Base-by-base conservation (phyloP, 2,329 filamentous ascomycete species). In the Ophiostoma tasmaniense region DNA sequence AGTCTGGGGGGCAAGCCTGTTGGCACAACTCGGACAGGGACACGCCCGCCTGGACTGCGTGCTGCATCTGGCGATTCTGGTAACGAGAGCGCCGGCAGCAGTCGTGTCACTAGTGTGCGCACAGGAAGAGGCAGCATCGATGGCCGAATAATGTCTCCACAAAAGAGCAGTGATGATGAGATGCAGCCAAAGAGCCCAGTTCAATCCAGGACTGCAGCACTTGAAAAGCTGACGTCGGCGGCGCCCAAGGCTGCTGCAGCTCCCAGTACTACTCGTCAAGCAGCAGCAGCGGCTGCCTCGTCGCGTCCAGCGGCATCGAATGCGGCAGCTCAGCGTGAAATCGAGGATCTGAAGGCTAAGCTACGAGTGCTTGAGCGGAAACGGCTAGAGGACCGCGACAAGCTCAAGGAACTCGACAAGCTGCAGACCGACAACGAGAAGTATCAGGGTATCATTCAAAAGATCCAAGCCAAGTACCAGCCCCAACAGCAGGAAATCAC, bases 301-400 rank as follows among this genome's bases (percentile, higher is more conserved):
- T 5, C 75, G 30, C 77, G 76, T 22, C 73, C 79, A 76, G 73
- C 69, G 1, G 59, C 71, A 7, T 65, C 72, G 0, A 67, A 71
- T 69, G 78, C 85, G 8, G 64, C 64, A 28, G 79, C 84, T 1
- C 83, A 80, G 28, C 84, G 89, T 71, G 90, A 96, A 75, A 87
- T 94, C 25, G 93, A 97, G 73, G 92, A 96, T 73, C 81, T 97
- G 20, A 93, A 97, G 76, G 89, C 92, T 0, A 97, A 97, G 76
- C 81, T 98, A 1, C 88, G 90, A 68, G 84, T 97, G 3, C 82
- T 98, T 74, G 93, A 99, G 77, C 91, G 94, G 74, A 96, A 97
- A 77, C 84, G 92, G 69, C 76, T 85, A 14, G 94, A 98, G 72
- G 92, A 97, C 75, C 86, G 92, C 25, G 93, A 97, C 74, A 91